A percentile compares a stretch with the other conserved stretches of the same genome.
phyloP scores from a whole-genome alignment of 352 stramenopile species.

The Elongisporangium anandrum region DNA sequence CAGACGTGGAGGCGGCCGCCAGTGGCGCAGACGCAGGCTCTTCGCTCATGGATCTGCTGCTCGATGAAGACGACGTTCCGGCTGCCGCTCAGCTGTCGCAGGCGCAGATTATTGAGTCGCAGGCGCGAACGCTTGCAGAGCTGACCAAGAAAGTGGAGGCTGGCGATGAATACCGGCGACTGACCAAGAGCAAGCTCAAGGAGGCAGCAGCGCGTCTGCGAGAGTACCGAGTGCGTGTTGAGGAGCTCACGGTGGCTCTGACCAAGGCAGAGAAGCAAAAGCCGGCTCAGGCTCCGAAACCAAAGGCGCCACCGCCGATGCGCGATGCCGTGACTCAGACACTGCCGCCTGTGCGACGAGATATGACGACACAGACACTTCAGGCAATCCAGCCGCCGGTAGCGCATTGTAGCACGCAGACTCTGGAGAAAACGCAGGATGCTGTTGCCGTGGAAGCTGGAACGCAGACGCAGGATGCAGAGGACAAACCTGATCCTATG shows the following conservation, averaged over 20 bases:
- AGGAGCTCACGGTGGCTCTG: slow-evolving; percentile 33
- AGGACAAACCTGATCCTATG: background rate
- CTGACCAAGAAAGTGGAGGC: slow-evolving; percentile 33
- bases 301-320: background rate
- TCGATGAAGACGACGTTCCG: slow-evolving; percentile 6
- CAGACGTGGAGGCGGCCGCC: background rate
- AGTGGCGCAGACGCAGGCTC: background rate
- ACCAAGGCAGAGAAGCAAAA: slow-evolving; percentile 11
- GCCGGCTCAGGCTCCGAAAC: background rate
- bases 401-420: background rate
- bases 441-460: background rate
- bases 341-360: background rate
- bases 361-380: background rate
- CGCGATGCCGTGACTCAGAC: background rate
- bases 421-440: background rate
- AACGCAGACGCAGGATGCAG: background rate
- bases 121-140: slow-evolving; percentile 48
- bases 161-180: slow-evolving; percentile 41
- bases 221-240: slow-evolving; percentile 57
- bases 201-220: slow-evolving; percentile 49
- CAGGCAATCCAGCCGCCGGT: background rate
- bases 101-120: slow-evolving; percentile 63
- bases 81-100: slow-evolving; percentile 50
- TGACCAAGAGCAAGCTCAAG: slow-evolving; percentile 67
- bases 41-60: slow-evolving; percentile 4